Evolutionary conservation across 2,329 filamentous ascomycete species (phyloP).

Genomic region (Xylogone sp.): DNA sequence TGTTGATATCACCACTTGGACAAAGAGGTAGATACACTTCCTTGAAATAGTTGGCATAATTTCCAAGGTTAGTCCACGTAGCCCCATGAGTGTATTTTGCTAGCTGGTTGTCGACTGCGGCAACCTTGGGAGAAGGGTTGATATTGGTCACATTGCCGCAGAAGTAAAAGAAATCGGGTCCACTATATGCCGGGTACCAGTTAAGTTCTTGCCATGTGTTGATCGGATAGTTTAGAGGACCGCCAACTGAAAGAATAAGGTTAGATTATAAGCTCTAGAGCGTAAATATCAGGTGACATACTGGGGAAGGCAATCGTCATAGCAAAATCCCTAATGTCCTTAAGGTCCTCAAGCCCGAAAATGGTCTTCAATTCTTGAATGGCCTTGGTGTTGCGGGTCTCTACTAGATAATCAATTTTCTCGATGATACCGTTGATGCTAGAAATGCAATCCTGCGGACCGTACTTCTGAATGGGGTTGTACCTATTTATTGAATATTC

Average conservation of each 20-base stretch:
- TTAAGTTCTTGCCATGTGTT: conserved; percentile 52
- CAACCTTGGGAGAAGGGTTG: conserved; percentile 38
- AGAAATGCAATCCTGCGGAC: conserved; percentile 43
- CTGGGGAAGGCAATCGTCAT: conserved; percentile 42
- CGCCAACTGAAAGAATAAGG: conserved; percentile 27
- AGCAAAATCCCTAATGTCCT: conserved; percentile 42
- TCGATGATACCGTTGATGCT: conserved; percentile 45
- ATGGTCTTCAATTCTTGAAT: conserved; percentile 42
- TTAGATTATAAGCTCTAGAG: conserved; percentile 2
- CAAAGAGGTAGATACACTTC: conserved; percentile 39
- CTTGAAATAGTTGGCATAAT: conserved; percentile 49
- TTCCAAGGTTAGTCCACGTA: conserved; percentile 46
- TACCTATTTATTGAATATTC: conserved; percentile 21
- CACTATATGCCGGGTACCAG: conserved; percentile 38
- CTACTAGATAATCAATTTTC: conserved; percentile 44
- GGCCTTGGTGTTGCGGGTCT: conserved; percentile 35
- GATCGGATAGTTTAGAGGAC: conserved; percentile 44
- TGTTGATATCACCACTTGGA: conserved; percentile 35
- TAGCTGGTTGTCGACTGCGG: conserved; percentile 40
- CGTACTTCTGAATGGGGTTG: conserved; percentile 44
- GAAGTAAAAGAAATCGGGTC: conserved; percentile 47
- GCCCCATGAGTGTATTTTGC: conserved; percentile 45
- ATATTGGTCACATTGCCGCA: conserved; percentile 47
- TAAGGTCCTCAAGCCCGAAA: conserved; percentile 42
- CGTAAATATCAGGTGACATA: conserved; percentile 2